Base-by-base conservation (phyloP, 139 green algal genomes). In the Coelastrella sp. region DNA sequence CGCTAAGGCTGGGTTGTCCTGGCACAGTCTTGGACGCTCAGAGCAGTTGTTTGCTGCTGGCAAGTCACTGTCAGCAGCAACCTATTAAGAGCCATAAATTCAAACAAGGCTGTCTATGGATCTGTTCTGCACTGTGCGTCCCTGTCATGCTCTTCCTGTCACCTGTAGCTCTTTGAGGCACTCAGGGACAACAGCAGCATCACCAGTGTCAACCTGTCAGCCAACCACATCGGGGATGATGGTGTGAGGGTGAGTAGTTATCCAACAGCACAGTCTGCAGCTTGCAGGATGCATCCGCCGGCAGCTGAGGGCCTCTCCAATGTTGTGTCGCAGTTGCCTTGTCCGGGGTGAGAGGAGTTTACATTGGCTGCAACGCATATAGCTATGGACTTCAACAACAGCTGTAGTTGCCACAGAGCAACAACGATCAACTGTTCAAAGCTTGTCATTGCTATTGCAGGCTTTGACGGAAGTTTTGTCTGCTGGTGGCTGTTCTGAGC, bases 201-300 rank as follows among this genome's bases (percentile, higher is more conserved):
- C 65, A 96, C 95, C 0, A 94, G 90, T 0, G 24, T 97, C 0
- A 93, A 97, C 82, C 89, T 97, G 35, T 94, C 92, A 0, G 58
- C 78, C n/a, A 97, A 96, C 84, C 90, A 91, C 66, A 92, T 97
- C 49, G 88, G 89, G 6, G 92, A 95, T 24, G 93, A 95, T 14
- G 95, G 94, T 24, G 94, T 92, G 3, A 75, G 93, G 93, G 93
- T 95, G 22, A 12, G 60, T 11, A 60, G 74, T 49, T 49, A 49
- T 49, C 35, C 74, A 81, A 24, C 74, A 22, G 74, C 74, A 83
- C 7, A 14, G 15, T 1, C 63, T 22, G 63, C 63, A 72, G 63
- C 12, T 14, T 17, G 63, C 12, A 49, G 35, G 35, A 49, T 49
- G 1, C 35, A 49, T 49, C 35, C 35, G 35, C 35, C 35, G 35